These are phyloP conservation scores for Venustampulla echinocandica DNA, from an alignment of 495 filamentous ascomycete species.

Conservation along the genomic window DNA sequence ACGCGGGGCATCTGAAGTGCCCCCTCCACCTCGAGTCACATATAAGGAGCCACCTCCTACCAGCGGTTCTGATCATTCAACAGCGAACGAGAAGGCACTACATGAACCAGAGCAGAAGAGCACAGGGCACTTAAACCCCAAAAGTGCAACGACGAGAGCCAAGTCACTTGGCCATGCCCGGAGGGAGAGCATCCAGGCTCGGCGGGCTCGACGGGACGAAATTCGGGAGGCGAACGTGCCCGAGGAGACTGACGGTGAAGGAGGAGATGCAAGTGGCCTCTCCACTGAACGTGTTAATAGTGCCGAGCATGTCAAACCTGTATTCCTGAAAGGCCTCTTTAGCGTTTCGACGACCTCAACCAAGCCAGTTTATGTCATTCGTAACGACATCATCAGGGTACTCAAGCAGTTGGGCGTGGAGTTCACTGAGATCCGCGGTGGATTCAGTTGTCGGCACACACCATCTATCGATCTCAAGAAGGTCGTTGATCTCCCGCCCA, in stretches of 20 bases:
- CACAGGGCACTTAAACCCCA: conserved; percentile 31
- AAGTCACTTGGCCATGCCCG: conserved; percentile 88
- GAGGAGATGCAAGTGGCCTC: conserved; percentile 42
- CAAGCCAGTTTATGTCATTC: conserved; percentile 75
- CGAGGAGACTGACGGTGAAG: conserved; percentile 67
- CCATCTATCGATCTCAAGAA: conserved; percentile 84
- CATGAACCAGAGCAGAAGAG: conserved; percentile 25
- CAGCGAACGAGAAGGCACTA: conserved; percentile 32
- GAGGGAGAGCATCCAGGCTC: conserved; percentile 81
- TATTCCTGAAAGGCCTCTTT: conserved; percentile 95
- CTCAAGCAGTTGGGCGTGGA: conserved; percentile 81
- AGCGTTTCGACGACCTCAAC: conserved; percentile 95
- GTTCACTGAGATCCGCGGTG: conserved; percentile 84
- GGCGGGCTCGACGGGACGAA: conserved; percentile 59
- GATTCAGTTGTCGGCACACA: conserved; percentile 79
- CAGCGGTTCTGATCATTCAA: conserved; percentile 72
- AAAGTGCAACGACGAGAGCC: conserved; percentile 57
- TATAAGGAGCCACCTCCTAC: conserved; percentile 54
- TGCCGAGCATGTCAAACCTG: conserved; percentile 72
- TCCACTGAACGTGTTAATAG: conserved; percentile 43
- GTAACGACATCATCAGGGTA: conserved; percentile 86
- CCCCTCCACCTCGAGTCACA: conserved; percentile 33
- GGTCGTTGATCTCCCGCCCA: conserved; percentile 48
- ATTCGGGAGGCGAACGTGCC: conserved; percentile 61
- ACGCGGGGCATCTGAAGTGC: conserved; percentile 42